Percentiles rank a stretch among this genome's conserved stretches.
These are phyloP conservation scores for Ophiognomonia clavigignenti-juglandacearum DNA, from an alignment of 2,329 filamentous ascomycete genomes.

Conservation along the genomic window DNA sequence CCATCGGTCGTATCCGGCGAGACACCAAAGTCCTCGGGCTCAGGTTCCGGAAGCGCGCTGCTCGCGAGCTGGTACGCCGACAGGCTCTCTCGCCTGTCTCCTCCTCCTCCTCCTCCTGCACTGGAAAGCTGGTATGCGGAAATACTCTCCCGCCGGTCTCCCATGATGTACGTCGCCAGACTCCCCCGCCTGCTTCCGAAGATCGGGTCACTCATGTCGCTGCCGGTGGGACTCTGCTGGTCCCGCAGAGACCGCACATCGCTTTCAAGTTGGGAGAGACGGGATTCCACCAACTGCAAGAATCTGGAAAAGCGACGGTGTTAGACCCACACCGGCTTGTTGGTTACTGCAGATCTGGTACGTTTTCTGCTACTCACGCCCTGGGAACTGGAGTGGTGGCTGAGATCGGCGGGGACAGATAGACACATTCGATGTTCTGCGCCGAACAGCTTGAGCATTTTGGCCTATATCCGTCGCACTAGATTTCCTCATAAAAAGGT, in stretches of 20 bases:
- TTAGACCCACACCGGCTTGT: neutral
- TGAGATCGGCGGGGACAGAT: slow-evolving; percentile 13
- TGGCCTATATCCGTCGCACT: slow-evolving; percentile 16
- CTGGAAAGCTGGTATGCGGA: neutral
- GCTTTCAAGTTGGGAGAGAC: slow-evolving; percentile 12
- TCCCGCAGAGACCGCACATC: slow-evolving; percentile 9
- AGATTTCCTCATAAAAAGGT: neutral
- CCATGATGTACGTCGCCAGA: neutral
- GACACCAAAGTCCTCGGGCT: slow-evolving; percentile 18
- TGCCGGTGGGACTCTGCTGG: slow-evolving; percentile 7
- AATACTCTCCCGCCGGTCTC: slow-evolving; percentile 2
- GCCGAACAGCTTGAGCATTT: slow-evolving; percentile 14
- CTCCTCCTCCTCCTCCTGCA: no score
- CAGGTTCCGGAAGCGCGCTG: slow-evolving; percentile 28
- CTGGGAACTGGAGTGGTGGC: slow-evolving; percentile 13
- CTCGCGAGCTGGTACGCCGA: no score
- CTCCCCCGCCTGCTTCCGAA: slow-evolving; percentile 2
- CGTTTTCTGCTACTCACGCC: slow-evolving; percentile 2
- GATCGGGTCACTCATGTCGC: slow-evolving; percentile 3
- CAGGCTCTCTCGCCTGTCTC: no score
- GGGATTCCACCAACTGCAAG: slow-evolving; percentile 13
- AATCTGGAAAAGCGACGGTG: slow-evolving; percentile 2
- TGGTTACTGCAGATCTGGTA: neutral
- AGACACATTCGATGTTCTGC: slow-evolving; percentile 14
- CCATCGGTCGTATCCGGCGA: slow-evolving; percentile 18